Base-by-base conservation (phyloP, 257 asterid genomes). In the Nyctanthes arbortristis region DNA sequence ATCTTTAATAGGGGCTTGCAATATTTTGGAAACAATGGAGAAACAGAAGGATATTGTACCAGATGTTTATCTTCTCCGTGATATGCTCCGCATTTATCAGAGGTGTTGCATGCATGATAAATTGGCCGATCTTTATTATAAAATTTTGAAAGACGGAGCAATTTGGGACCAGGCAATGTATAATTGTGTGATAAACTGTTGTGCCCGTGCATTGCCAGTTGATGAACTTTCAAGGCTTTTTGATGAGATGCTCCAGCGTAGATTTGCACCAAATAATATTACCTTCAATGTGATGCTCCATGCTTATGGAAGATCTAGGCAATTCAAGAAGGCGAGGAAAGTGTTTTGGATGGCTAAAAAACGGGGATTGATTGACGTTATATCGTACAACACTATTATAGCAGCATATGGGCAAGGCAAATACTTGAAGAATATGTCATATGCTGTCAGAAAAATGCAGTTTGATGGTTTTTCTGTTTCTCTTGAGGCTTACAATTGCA, bases 151-250 rank as follows among this genome's bases (percentile, higher is more conserved):
- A 82, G 79, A 78, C 20, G 80, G 80, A 55, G 79, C 73, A 63
- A 71, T 75, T 33, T 88, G 96, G 97, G 96, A 93, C 70, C 88
- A 90, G 82, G 92, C 90, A 77, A 85, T 93, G 98, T 93, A 90
- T 80, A 93, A 84, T 71, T 93, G 96, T 61, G 87, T 89, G 34
- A 85, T 93, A 78, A 90, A 88, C 81, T 93, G 97, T 71, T 93
- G 98, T 52, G 89, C 97, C 11, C 74, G 80, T 33, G 96, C 93
- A 27, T 73, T 93, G 76, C 96, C 96, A 18, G 94, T 93, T 33
- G 98, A 93, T 72, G 98, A 93, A 68, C 95, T 93, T 14, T 79
- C 96, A 0, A 87, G 85, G 85, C 84, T 90, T 32, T 88, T 93
- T 24, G 93, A 88, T 30, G 93, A 88, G 73, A 93, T 90, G 97